Evolutionary conservation across 345 rosid genomes (phyloP), one percentile per base, ranked within the genome.

Genomic region (Arabidopsis suecica): DNA sequence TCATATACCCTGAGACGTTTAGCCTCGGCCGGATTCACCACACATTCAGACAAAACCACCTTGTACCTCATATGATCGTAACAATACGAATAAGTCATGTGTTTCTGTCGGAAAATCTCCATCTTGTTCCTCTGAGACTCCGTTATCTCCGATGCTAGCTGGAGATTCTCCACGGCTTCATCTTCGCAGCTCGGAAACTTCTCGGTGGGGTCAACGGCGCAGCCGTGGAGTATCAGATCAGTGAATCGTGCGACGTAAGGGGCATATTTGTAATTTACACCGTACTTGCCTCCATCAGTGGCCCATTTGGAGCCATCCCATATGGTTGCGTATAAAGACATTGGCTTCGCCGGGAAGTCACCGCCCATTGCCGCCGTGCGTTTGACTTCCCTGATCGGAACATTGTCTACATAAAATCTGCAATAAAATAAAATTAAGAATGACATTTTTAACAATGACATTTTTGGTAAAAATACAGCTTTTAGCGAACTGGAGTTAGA

Each of bases 251-350:
- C 78, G 0, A 90, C 76, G 14, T 86, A 92, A 20, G 99, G 99
- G 49, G 96, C 86, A 23, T 89, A 95, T 75, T 88, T 92, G 88
- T 95, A 95, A 77, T 90, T 95, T 18, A 92, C 90, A 69, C 89
- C 84, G 70, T 95, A 95, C 71, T 89, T 95, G 70, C 99, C 99
- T 57, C 99, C 97, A 76, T 88, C 85, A 32, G 99, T 95, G 23
- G 97, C 98, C 98, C 98, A 94, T 72, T 82, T 82, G 28, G 98
- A 94, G 2, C 91, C 98, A 74, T 94, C 98, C 98, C 98, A 94
- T 69, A 94, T 90, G 22, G 97, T 94, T 67, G 93, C 88, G 50
- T 94, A 94, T 45, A 94, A 37, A 45, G 98, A 89, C 98, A 94
- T 94, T n/a, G 97, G 95, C 86, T 94, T 94, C 30, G 95, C 80